Evolutionary conservation across 1,284 basidiomycete species (phyloP).

Genomic region (Sanguinoderma infundibulare): DNA sequence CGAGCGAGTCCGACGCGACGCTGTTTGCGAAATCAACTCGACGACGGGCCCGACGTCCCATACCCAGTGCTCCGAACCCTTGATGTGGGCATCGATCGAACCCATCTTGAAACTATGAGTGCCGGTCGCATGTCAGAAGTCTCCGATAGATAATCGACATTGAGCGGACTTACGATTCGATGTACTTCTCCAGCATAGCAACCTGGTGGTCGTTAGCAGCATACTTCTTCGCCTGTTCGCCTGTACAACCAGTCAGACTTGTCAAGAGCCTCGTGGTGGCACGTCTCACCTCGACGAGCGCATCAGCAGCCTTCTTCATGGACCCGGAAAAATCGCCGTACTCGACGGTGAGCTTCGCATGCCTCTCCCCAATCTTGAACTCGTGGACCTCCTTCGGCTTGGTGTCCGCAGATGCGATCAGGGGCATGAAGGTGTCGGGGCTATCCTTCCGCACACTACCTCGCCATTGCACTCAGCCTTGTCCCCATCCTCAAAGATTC

Average conservation of each 20-base stretch:
- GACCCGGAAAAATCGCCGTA: conserved; percentile 72
- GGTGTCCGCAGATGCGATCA: conserved; percentile 69
- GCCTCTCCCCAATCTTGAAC: conserved; percentile 45
- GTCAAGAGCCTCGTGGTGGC: not conserved
- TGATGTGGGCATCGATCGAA: conserved; percentile 78
- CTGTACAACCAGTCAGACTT: not conserved
- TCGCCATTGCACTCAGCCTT: not conserved
- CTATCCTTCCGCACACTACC: conserved; percentile 70
- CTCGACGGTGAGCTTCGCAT: conserved; percentile 62
- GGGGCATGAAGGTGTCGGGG: conserved; percentile 61
- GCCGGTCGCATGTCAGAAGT: not conserved
- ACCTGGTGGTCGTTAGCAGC: conserved; percentile 74
- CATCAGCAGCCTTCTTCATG: conserved; percentile 56
- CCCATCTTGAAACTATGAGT: conserved; percentile 70
- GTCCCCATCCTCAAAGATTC: not conserved
- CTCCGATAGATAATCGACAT: not conserved
- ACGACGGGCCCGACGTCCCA: conserved; percentile 87
- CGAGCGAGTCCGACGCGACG: no score
- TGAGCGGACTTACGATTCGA: conserved; percentile 64
- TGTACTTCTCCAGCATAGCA: conserved; percentile 79
- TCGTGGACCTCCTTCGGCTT: conserved; percentile 48
- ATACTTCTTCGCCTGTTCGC: conserved; percentile 67
- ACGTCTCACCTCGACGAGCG: conserved; percentile 61
- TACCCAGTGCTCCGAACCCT: conserved; percentile 81
- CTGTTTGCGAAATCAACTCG: no score